Base-by-base conservation (phyloP, 345 rosid species). In the Toxicodendron radicans region DNA sequence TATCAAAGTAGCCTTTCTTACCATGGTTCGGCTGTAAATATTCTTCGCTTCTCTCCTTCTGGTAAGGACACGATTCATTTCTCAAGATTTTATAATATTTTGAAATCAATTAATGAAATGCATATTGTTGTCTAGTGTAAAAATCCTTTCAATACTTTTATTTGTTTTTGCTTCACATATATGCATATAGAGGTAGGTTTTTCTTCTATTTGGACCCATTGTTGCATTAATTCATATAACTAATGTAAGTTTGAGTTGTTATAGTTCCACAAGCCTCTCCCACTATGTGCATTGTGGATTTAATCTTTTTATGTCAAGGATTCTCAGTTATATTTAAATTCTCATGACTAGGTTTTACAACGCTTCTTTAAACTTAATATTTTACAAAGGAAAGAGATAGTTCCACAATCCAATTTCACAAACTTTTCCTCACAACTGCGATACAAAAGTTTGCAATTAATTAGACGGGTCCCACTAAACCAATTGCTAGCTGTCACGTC, bases 1-100 rank as follows among this genome's bases (percentile, higher is more conserved):
- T 95, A 91, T 65, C 98, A 87, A 64, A 85, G 56, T 72, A 95
- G 96, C 76, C 93, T 95, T 65, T 80, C 92, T 21, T 91, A 91
- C 79, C 99, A 92, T 78, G 73, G 93, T 59, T 86, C 91, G 70
- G 91, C 95, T 17, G 91, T 95, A 1, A 95, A 95, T 83, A 79
- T 79, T 41, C 76, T 95, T 74, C 95, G 98, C 14, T 95, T 95
- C 69, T 95, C 99, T 54, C 93, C 81, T 8, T 86, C 94, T 1
- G 99, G 98, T 95, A 83, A 75, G 80, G 53, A 21, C 38, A 24
- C n/a, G 3, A n/a, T 32, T 0, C n/a, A 14, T 21, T 18, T 27
- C 51, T 35, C 9, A 0, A 41, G 20, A 21, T 69, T 35, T 46
- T 24, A 35, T 38, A 33, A 14, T 48, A 12, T 49, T 49, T 8